Evolutionary conservation across 306 rosid genomes (phyloP), one percentile per base, ranked within the genome.

Genomic region (Prunus salicina): DNA sequence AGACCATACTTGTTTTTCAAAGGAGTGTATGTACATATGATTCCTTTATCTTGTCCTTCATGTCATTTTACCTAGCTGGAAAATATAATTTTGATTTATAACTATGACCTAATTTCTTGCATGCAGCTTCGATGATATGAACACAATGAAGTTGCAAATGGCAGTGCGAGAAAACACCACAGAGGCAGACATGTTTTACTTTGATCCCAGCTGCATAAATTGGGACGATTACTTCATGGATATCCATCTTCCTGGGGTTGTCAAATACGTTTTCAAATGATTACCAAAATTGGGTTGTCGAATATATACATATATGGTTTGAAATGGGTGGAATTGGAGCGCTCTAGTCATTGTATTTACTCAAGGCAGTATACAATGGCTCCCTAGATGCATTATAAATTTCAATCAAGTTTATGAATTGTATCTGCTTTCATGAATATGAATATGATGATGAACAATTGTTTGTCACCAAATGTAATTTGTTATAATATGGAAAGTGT

Each of bases 1-100:
- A 83, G 82, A 34, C 97, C 98, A 20, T 93, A 91, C 75, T 79
- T 93, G 84, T 91, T 93, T 89, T 93, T 93, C 86, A 75, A 53
- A 30, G 97, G 92, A 73, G 34, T 88, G 98, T 93, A 87, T 69
- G 98, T 80, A 12, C 57, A 20, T 55, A 18, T n/a, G 60, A 76
- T 19, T 53, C 11, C 14, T 34, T 34, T 63, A 63, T 18, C 75
- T 57, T 66, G 30, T 28, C 3, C 5, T 61, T 61, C 41, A 0
- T 27, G 4, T 24, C 65, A 12, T 27, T 61, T 8, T 3, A 5
- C 34, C 27, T 1, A 38, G 43, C 43, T 61, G 19, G 16, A 16
- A 34, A 4, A 5, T 60, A 5, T 60, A 6, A 38, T 50, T 50
- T 51, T n/a, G 19, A 19, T 28, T 3, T 62, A 5, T 16, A n/a